Percentiles rank a stretch among this genome's conserved stretches.
Evolutionary conservation across 768 basidiomycete species (phyloP).

Genomic region (Suillus discolor): DNA sequence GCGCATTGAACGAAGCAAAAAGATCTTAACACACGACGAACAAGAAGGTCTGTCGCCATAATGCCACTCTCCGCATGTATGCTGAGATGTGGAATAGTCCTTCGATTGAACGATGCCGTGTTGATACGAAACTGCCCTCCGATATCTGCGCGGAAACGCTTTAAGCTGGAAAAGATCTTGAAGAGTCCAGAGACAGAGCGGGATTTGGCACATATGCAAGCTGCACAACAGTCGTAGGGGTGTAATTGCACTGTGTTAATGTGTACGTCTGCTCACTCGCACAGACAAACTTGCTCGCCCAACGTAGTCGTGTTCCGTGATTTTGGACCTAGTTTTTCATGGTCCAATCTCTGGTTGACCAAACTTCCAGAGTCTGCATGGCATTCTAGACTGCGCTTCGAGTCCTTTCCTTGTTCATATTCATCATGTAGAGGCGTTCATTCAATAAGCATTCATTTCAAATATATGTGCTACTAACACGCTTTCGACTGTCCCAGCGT

Average conservation of each 20-base stretch:
- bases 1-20: constrained; percentile 77
- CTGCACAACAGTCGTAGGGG: constrained; percentile 1
- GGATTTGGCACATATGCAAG: constrained; percentile 34
- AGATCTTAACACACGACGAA: constrained; percentile 78
- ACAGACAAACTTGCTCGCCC: not conserved
- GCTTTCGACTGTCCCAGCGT: not conserved
- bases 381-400: not conserved
- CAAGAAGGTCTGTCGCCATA: constrained; percentile 54
- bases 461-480: not conserved
- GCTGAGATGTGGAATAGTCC: constrained; percentile 40
- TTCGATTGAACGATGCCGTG: constrained; percentile 71
- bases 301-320: not conserved
- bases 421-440: not conserved
- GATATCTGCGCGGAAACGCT: constrained; percentile 77
- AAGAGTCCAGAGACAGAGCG: constrained; percentile 70
- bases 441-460: not conserved
- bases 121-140: constrained; percentile 83
- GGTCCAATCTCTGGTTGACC: not conserved
- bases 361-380: not conserved
- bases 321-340: not conserved
- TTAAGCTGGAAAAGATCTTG: constrained; percentile 67
- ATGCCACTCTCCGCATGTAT: not conserved
- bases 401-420: not conserved
- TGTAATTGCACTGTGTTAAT: not conserved
- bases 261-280: not conserved